These are phyloP conservation scores for Leccinum solheimii DNA, from an alignment of 1,284 basidiomycete species.

Conservation along the genomic window DNA sequence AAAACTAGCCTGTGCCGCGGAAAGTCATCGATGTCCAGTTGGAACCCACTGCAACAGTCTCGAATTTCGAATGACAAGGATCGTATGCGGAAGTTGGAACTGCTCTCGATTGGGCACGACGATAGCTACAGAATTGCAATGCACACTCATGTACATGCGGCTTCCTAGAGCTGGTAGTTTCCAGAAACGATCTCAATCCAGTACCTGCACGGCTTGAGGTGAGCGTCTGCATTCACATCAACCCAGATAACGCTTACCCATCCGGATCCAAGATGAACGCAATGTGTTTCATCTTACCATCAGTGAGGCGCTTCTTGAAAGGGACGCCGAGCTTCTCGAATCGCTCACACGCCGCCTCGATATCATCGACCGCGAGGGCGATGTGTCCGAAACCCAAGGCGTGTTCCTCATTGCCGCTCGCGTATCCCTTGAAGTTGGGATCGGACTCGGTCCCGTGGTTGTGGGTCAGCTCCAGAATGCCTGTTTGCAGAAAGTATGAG, in stretches of 20 bases:
- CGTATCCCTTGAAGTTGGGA: slow-evolving; percentile 75
- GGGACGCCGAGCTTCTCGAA: slow-evolving; percentile 82
- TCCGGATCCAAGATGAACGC: slow-evolving; percentile 92
- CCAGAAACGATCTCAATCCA: background rate
- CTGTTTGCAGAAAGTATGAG: slow-evolving; percentile 33
- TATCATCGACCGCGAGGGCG: slow-evolving; percentile 81
- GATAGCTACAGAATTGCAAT: background rate
- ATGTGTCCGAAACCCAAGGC: slow-evolving; percentile 86
- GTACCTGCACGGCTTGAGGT: background rate
- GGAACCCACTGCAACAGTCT: too few relatives aligned
- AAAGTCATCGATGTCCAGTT: too few relatives aligned
- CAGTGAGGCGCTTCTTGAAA: slow-evolving; percentile 87
- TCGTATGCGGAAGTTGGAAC: background rate
- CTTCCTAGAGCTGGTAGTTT: background rate
- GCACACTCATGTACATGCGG: background rate
- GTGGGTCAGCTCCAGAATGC: slow-evolving; percentile 85
- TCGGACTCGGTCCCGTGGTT: slow-evolving; percentile 90
- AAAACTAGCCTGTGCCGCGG: too few relatives aligned
- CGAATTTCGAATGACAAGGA: background rate
- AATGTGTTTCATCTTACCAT: slow-evolving; percentile 84
- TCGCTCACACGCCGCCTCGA: slow-evolving; percentile 81
- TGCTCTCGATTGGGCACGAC: background rate
- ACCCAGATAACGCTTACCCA: slow-evolving; percentile 47
- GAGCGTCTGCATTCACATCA: background rate
- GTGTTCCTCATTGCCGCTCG: slow-evolving; percentile 82